Conservation (phyloP, 768 basidiomycete genomes). For the Flagelloscypha sp. region DNA sequence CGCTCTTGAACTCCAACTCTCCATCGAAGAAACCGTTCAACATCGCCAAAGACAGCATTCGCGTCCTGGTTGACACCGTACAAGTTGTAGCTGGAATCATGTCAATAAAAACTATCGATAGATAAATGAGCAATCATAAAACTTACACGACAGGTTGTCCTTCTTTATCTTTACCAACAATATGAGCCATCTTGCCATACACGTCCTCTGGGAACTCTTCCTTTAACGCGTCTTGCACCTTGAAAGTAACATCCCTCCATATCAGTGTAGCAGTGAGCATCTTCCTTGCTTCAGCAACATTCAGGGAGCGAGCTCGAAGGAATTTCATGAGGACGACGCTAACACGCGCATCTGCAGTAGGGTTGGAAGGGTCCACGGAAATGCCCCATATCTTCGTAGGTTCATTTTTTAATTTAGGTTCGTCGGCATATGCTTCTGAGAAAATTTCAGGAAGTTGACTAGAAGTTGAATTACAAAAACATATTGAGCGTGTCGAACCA, state of each 20-base stretch:
- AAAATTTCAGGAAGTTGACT: slow-evolving; percentile 44
- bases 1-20: slow-evolving; percentile 72
- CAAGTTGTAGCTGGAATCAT: slow-evolving; percentile 54
- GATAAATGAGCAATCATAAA: background rate
- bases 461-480: slow-evolving; percentile 15
- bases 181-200: slow-evolving; percentile 55
- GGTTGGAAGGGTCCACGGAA: slow-evolving; percentile 47
- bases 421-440: slow-evolving; percentile 52
- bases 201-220: slow-evolving; percentile 57
- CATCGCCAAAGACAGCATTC: slow-evolving; percentile 68
- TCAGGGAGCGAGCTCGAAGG: slow-evolving; percentile 66
- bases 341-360: slow-evolving; percentile 47
- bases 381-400: slow-evolving; percentile 68
- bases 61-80: slow-evolving; percentile 66
- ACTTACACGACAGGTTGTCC: slow-evolving; percentile 62
- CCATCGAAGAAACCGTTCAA: slow-evolving; percentile 76
- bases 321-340: slow-evolving; percentile 81
- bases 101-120: slow-evolving; percentile 1
- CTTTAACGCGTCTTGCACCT: slow-evolving; percentile 48
- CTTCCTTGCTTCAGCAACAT: slow-evolving; percentile 43
- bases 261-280: slow-evolving; percentile 63
- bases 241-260: slow-evolving; percentile 65
- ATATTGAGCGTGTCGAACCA: background rate
- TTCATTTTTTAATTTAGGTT: slow-evolving; percentile 38
- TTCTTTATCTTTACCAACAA: slow-evolving; percentile 64